Conservation (phyloP, 441 rosid genomes). For the Eugenia klotzschiana region DNA sequence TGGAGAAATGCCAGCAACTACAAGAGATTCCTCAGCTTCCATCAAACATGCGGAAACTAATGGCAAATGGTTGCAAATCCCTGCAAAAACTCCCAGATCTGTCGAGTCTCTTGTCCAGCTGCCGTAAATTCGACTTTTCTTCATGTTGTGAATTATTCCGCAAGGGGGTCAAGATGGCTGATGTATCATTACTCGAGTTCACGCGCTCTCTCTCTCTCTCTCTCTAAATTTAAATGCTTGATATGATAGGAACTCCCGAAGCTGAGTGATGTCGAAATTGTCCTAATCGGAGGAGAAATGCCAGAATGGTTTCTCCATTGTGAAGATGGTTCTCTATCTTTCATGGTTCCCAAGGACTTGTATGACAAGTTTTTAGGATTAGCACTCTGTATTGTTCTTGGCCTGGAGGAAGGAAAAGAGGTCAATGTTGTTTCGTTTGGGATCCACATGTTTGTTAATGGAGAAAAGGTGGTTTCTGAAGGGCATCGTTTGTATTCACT, state of each 20-base stretch:
- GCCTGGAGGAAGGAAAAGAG: neutral
- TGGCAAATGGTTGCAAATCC: too few relatives aligned
- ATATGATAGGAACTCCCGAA: neutral
- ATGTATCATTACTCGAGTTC: too few relatives aligned
- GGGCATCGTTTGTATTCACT: accelerated
- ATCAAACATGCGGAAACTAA: too few relatives aligned
- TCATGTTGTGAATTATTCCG: too few relatives aligned
- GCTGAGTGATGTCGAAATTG: accelerated
- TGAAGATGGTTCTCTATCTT: neutral
- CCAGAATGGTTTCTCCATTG: neutral
- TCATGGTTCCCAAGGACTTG: neutral
- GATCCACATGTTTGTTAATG: neutral
- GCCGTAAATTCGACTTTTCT: too few relatives aligned
- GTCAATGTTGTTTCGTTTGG: neutral
- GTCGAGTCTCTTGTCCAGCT: too few relatives aligned
- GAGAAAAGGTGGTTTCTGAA: too few relatives aligned
- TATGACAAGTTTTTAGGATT: neutral
- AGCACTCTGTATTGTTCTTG: neutral
- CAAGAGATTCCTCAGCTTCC: too few relatives aligned
- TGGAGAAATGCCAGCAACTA: too few relatives aligned
- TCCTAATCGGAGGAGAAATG: accelerated
- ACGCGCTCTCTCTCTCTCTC: too few relatives aligned
- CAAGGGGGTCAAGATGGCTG: too few relatives aligned
- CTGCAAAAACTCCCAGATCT: too few relatives aligned
- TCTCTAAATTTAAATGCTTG: neutral